Percentiles rank a stretch among this genome's conserved stretches.
Conservation (phyloP, 1,139 yeast genomes). For the Lodderomyces margitis region DNA sequence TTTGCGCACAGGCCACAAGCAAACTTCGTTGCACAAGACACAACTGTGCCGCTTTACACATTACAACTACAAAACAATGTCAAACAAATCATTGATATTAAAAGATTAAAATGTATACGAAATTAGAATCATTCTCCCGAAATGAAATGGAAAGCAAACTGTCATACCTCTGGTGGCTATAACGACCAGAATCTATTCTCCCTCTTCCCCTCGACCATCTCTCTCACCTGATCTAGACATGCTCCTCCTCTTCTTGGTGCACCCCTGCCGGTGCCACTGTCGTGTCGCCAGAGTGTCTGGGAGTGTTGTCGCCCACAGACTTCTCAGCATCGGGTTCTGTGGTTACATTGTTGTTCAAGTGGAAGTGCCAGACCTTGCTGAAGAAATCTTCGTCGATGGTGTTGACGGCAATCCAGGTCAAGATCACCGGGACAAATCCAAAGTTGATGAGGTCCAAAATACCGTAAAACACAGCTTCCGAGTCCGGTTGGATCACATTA, state of each 20-base stretch:
- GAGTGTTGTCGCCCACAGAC: constrained; percentile 23
- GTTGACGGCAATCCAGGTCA: constrained; percentile 30
- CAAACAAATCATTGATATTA: not conserved
- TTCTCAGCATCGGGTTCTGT: constrained; percentile 18
- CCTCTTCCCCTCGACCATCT: not conserved
- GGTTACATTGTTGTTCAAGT: constrained; percentile 13
- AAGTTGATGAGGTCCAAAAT: constrained; percentile 52
- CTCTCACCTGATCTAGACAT: constrained; percentile 6
- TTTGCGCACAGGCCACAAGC: not conserved
- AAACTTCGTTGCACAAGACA: not conserved
- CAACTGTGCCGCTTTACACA: no score
- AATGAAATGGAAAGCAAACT: not conserved
- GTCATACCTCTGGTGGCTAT: no score
- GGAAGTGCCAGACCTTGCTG: constrained; percentile 21
- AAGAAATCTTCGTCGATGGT: constrained; percentile 33
- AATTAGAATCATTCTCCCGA: no score
- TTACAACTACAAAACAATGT: not conserved
- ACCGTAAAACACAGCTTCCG: constrained; percentile 69
- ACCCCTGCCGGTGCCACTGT: constrained; percentile 25
- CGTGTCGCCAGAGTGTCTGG: constrained; percentile 38
- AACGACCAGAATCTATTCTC: no score
- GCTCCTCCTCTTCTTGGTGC: constrained; percentile 11
- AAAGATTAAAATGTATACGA: not conserved
- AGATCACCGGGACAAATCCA: constrained; percentile 38
- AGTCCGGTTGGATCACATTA: constrained; percentile 60